A percentile compares a stretch with the other conserved stretches of the same genome.
These are phyloP conservation scores for Rutstroemia sp. DNA, from an alignment of 2,329 filamentous ascomycete species.

Conservation along the genomic window DNA sequence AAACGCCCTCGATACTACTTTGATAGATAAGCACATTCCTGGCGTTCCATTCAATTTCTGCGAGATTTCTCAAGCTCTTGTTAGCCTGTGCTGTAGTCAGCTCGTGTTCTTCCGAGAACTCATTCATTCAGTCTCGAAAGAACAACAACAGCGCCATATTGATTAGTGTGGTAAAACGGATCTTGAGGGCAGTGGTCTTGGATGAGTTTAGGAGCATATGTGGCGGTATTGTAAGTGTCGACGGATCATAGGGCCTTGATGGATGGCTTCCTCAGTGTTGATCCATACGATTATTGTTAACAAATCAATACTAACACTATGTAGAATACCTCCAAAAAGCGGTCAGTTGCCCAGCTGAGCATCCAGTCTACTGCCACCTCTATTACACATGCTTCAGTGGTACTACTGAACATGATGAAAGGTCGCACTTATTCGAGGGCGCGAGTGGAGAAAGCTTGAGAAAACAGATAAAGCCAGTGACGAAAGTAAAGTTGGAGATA, in stretches of 20 bases:
- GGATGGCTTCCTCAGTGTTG: too few species aligned
- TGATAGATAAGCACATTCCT: not conserved
- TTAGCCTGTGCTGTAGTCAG: constrained; percentile 55
- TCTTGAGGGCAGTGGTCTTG: constrained; percentile 43
- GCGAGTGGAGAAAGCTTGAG: not conserved
- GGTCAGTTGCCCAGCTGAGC: constrained; percentile 20
- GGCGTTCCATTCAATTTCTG: constrained; percentile 32
- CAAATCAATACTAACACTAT: not conserved
- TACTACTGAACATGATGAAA: constrained; percentile 16
- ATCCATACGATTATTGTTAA: not conserved
- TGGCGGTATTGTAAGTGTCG: constrained; percentile 41
- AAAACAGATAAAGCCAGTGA: not conserved
- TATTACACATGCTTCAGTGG: constrained; percentile 25
- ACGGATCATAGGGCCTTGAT: too few species aligned
- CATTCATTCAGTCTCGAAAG: constrained; percentile 40
- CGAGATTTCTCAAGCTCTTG: constrained; percentile 33
- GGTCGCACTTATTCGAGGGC: not conserved
- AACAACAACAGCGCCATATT: constrained; percentile 24
- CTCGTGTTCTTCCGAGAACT: constrained; percentile 51
- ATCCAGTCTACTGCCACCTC: constrained; percentile 21
- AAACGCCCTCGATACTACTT: constrained; percentile 13
- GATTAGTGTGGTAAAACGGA: constrained; percentile 51
- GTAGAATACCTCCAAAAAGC: constrained; percentile 17
- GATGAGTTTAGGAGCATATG: constrained; percentile 55
- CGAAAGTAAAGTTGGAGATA: too few species aligned